Conservation (phyloP, 2,329 filamentous ascomycete genomes). For the Herpotrichia juniperi region DNA sequence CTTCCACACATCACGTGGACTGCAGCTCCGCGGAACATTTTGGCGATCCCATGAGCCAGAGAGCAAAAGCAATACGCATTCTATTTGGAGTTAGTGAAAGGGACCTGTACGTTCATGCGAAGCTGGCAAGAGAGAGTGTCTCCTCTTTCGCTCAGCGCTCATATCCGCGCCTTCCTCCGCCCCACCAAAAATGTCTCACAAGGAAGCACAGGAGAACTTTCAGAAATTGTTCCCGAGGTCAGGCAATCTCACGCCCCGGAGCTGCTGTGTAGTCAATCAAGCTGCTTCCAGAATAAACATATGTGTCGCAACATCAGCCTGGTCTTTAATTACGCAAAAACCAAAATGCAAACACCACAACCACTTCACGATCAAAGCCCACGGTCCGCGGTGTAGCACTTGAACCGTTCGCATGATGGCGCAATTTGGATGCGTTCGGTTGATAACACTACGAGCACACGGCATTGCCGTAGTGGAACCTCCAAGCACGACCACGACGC, state of each 20-base stretch:
- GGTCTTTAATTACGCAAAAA: not conserved
- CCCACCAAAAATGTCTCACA: not conserved
- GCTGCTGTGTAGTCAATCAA: constrained; percentile 1
- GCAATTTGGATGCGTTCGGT: not conserved
- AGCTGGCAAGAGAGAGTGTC: too few relatives aligned
- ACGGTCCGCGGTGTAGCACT: not conserved
- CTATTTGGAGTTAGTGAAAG: too few relatives aligned
- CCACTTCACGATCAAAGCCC: not conserved
- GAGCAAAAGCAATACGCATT: too few relatives aligned
- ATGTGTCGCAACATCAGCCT: too few relatives aligned
- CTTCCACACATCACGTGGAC: too few relatives aligned
- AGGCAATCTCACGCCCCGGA: not conserved
- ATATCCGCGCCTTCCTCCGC: not conserved
- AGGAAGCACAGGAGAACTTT: not conserved
- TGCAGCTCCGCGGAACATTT: too few relatives aligned
- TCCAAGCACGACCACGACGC: not conserved
- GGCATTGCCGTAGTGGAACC: constrained; percentile 1
- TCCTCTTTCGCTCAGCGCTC: too few relatives aligned
- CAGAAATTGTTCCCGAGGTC: not conserved
- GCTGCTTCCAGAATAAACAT: not conserved
- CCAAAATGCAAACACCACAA: not conserved
- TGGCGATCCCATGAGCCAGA: too few relatives aligned
- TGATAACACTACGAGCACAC: not conserved
- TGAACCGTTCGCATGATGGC: not conserved
- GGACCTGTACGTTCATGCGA: too few relatives aligned